Conservation (phyloP, 805 yeast genomes). For the Martiniozyma abietophila region DNA sequence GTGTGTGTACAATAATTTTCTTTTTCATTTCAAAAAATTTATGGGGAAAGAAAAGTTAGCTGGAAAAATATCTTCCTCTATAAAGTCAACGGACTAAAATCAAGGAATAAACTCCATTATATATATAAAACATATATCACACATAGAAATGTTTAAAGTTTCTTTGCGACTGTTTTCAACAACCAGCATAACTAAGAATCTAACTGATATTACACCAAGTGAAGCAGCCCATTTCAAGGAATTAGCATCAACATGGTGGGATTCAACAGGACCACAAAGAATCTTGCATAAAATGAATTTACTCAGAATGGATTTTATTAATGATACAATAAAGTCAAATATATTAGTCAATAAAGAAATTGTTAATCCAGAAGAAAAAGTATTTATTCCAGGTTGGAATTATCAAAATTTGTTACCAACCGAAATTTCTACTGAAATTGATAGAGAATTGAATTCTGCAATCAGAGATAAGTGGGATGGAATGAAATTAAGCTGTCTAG, state of each 20-base stretch:
- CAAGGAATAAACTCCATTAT: no score
- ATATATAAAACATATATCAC: no score
- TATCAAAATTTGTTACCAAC: slow-evolving; percentile 51
- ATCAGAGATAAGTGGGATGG: slow-evolving; percentile 29
- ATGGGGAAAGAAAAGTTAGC: no score
- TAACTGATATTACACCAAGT: slow-evolving; percentile 38
- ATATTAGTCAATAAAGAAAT: slow-evolving; percentile 34
- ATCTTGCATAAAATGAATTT: slow-evolving; percentile 92
- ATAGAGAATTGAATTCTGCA: slow-evolving; percentile 39
- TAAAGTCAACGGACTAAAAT: no score
- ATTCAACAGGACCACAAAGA: slow-evolving; percentile 83
- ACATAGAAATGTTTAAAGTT: background rate
- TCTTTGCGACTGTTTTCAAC: slow-evolving; percentile 1
- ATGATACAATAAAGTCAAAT: slow-evolving; percentile 42
- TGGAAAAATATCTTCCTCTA: no score
- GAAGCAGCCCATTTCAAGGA: slow-evolving; percentile 78
- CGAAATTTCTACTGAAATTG: slow-evolving; percentile 38
- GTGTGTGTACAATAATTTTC: no score
- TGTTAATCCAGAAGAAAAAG: slow-evolving; percentile 30
- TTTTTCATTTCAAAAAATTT: no score
- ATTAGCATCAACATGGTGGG: slow-evolving; percentile 98
- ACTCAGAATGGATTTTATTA: slow-evolving; percentile 79
- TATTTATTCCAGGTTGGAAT: slow-evolving; percentile 74
- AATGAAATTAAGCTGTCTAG: slow-evolving; percentile 50
- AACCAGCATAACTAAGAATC: slow-evolving; percentile 1